Conservation (phyloP, 108 stramenopile species). For the Parmales sp. region DNA sequence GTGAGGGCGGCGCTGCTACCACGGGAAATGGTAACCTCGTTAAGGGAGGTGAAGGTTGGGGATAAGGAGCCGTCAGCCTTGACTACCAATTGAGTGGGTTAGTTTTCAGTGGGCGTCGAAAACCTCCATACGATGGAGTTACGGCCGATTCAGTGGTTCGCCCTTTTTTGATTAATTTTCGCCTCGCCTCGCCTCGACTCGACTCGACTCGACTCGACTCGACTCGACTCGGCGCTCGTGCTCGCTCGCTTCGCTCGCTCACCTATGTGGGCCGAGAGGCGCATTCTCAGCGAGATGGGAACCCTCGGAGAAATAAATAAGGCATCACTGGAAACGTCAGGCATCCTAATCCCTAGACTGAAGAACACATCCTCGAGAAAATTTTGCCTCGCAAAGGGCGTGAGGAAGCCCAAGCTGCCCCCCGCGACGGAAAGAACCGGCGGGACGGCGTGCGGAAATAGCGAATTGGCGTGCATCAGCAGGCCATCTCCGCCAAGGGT, state of each 20-base stretch:
- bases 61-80: too few relatives aligned
- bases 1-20: slow-evolving; percentile 81
- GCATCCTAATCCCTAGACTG: neutral
- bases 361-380: neutral
- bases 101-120: too few relatives aligned
- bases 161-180: too few relatives aligned
- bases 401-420: slow-evolving; percentile 87
- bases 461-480: slow-evolving; percentile 41
- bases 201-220: too few relatives aligned
- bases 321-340: neutral
- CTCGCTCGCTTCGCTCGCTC: too few relatives aligned
- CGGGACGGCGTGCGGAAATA: slow-evolving; percentile 54
- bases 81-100: too few relatives aligned
- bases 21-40: slow-evolving; percentile 90
- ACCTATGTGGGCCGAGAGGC: slow-evolving; percentile 73
- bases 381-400: slow-evolving; percentile 66
- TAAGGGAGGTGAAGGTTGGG: slow-evolving; percentile 72
- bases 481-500: slow-evolving; percentile 46
- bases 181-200: too few relatives aligned
- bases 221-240: too few relatives aligned
- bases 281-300: slow-evolving; percentile 50
- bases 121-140: too few relatives aligned
- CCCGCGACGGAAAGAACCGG: slow-evolving; percentile 79
- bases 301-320: neutral
- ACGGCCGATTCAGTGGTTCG: too few relatives aligned